Evolutionary conservation across 305 asterid species (phyloP).

Genomic region (Withania somnifera): DNA sequence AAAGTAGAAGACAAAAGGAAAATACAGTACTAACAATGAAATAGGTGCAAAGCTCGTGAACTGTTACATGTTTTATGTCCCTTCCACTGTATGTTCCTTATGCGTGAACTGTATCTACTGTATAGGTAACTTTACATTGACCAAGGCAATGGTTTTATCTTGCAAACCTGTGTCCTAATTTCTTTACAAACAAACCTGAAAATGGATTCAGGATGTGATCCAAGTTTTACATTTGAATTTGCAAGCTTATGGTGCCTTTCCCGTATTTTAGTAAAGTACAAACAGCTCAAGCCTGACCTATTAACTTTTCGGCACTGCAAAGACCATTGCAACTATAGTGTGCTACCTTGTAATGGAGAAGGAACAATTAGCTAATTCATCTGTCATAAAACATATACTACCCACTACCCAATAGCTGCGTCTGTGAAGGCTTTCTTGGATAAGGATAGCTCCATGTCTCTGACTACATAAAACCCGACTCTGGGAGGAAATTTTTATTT

Average conservation of each 20-base stretch:
- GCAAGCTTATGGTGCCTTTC: neutral
- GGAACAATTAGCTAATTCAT: neutral
- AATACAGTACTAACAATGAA: neutral
- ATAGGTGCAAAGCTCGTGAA: neutral
- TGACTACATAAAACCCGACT: neutral
- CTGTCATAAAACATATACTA: neutral
- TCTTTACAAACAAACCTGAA: neutral
- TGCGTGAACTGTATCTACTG: neutral
- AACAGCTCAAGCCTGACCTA: neutral
- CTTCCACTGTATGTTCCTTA: neutral
- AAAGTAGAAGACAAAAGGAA: neutral
- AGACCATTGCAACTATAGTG: neutral
- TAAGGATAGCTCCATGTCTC: neutral
- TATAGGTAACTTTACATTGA: neutral
- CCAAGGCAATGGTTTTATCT: neutral
- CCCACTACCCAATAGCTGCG: neutral
- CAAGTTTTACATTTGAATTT: neutral
- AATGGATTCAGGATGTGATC: neutral
- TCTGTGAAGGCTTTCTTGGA: neutral
- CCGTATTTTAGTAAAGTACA: neutral
- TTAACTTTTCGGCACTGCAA: neutral
- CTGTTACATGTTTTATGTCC: neutral
- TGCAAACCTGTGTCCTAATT: neutral
- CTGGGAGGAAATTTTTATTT: neutral
- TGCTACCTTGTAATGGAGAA: neutral